Evolutionary conservation across 176 grass and related monocot genomes (phyloP).

Genomic region (Themeda triandra): DNA sequence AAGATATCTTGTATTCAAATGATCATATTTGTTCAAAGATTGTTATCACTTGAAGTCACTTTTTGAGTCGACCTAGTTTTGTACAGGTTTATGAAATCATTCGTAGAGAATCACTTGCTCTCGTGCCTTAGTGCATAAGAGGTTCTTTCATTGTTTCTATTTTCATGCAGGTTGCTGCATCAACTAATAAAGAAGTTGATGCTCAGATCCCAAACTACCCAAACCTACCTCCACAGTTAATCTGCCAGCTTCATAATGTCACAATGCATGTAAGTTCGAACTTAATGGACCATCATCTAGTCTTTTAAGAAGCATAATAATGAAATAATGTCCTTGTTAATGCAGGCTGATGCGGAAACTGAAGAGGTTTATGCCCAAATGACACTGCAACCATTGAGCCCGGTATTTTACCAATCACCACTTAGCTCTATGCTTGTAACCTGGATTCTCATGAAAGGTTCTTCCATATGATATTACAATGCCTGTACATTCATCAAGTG

Average conservation of each 20-base stretch:
- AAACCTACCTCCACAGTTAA: constrained; percentile 86
- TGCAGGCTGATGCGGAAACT: constrained; percentile 85
- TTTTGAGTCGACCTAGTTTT: background rate
- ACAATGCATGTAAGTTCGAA: constrained; percentile 89
- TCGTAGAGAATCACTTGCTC: background rate
- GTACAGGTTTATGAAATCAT: constrained; percentile 35
- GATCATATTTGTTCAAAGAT: background rate
- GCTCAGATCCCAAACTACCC: constrained; percentile 94
- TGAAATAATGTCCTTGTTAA: constrained; percentile 9
- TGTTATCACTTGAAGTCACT: background rate
- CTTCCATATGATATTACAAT: background rate
- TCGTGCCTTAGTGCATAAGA: background rate
- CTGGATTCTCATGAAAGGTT: background rate
- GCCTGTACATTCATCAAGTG: constrained; percentile 6
- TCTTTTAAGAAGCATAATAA: constrained; percentile 12
- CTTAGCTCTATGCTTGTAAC: constrained; percentile 8
- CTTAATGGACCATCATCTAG: constrained; percentile 19
- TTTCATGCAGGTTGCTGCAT: constrained; percentile 71
- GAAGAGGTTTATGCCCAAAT: constrained; percentile 99
- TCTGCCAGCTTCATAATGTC: constrained; percentile 98
- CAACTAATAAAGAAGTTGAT: constrained; percentile 94
- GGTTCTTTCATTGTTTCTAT: background rate
- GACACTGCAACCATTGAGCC: constrained; percentile 86
- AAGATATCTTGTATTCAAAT: background rate
- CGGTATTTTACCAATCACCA: constrained; percentile 39